Evolutionary conservation across 768 basidiomycete genomes (phyloP), one percentile per base, ranked within the genome.

Genomic region (Phlegmacium glaucopus): DNA sequence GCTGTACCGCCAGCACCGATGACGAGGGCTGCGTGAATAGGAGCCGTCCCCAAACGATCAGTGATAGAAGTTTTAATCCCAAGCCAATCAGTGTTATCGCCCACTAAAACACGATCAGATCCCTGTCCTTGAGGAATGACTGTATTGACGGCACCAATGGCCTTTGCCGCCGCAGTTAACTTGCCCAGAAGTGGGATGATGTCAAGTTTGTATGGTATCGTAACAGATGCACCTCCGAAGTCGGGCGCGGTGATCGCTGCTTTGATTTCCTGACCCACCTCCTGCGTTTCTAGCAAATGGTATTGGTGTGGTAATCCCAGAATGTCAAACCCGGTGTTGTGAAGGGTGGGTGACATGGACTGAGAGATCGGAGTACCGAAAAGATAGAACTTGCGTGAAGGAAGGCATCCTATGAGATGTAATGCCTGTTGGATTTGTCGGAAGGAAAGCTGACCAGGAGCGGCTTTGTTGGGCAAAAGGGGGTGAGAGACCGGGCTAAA

Each of bases 41-140:
- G 54, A 36, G 63, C 59, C 3, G 66, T 53, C n/a, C 70, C 65
- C 17, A 82, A 67, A 30, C 70, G 71, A 2, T 69, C 61, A 11
- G 58, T 57, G 44, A 84, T 76, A 55, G 72, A 77, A 13, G 82
- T 72, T 12, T 75, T 75, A 55, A 99, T 94, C 0, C 91, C 95
- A 39, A 90, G 67, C 87, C 95, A 98, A 60, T 98, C 96, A 0
- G 94, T 96, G 69, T 98, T 99, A 59, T 98, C 94, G 2, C 96
- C 96, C 37, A 79, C 74, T 13, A 98, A 72, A n/a, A 75, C 69
- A 8, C 68, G 66, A 9, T 60, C 61, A 3, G 67, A 61, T 2
- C 77, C 78, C 27, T 71, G 68, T 1, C 67, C 60, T 3, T 62
- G 58, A 2, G 87, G 84, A 13, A 93, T 76, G 64, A 98, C 79